Percentiles rank a stretch among this genome's conserved stretches.
Conservation (phyloP, 2,329 filamentous ascomycete species). For the Fulvia fulva region DNA sequence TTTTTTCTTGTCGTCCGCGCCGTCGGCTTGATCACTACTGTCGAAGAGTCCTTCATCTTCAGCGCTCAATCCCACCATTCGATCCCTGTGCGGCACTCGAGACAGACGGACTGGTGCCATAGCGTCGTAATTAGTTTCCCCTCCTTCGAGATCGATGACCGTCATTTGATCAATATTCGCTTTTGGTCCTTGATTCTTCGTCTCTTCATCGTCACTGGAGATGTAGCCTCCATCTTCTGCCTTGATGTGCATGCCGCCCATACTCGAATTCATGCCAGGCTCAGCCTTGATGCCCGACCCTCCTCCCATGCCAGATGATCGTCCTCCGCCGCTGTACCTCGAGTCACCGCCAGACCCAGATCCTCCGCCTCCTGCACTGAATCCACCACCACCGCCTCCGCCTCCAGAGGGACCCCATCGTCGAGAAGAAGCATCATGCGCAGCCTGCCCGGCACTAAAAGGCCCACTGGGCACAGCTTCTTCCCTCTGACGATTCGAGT, state of each 20-base stretch:
- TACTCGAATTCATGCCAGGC: conserved; percentile 17
- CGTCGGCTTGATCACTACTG: conserved; percentile 16
- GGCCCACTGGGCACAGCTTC: conserved; percentile 38
- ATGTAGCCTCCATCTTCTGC: conserved; percentile 39
- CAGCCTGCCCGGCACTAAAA: conserved; percentile 36
- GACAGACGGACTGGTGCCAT: conserved; percentile 54
- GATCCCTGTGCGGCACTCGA: conserved; percentile 54
- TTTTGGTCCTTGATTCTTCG: conserved; percentile 45
- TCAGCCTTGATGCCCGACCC: conserved; percentile 36
- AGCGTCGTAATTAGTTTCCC: conserved; percentile 29
- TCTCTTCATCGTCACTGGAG: conserved; percentile 49
- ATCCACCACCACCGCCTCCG: conserved; percentile 15
- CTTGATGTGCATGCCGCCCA: conserved; percentile 24
- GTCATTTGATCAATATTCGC: conserved; percentile 57
- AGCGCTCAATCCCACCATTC: conserved; percentile 48
- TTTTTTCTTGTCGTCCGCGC: conserved; percentile 29
- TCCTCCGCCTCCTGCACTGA: conserved; percentile 9
- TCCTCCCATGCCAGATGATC: conserved; percentile 6
- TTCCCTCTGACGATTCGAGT: conserved; percentile 22
- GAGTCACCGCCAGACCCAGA: conserved; percentile 19
- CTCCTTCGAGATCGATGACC: conserved; percentile 52
- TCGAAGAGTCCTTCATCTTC: conserved; percentile 29
- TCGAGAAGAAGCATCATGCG: conserved; percentile 16
- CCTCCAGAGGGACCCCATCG: conserved; percentile 11
- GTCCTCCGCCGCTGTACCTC: conserved; percentile 19